Evolutionary conservation across 1,284 basidiomycete genomes (phyloP), one percentile per base, ranked within the genome.

Genomic region (Melampsora larici-populina): DNA sequence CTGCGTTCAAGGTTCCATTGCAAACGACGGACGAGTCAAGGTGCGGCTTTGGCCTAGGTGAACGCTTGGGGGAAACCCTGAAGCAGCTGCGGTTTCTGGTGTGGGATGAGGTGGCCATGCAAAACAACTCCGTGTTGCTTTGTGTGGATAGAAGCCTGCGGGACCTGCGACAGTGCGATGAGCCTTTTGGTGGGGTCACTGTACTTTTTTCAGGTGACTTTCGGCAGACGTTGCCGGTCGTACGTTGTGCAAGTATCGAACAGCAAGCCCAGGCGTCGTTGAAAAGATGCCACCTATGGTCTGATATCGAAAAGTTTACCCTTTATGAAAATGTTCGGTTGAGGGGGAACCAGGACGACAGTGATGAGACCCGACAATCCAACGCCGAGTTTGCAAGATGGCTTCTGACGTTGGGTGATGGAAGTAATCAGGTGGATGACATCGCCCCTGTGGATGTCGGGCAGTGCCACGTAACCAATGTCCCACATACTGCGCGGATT

Each of bases 141-240:
- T 36, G 24, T 58, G 21, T 29, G 3, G 26, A 29, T 58, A 3
- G n/a, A 58, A 8, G 1, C 0, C 33, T 62, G 9, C 7, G 55
- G 46, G 36, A 65, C 13, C n/a, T 63, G 18, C 26, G 7, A 21
- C 3, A 11, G 13, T 29, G n/a, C 36, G 7, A 18, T 8, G 18
- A 33, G 60, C 70, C 70, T 1, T 73, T 73, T 49, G 70, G 70
- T 0, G 70, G 70, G 13, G 48, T 62, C 18, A 5, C 33, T 15
- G 43, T 73, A 1, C 13, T 73, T 5, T 73, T 73, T 31, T n/a
- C 24, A 3, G 70, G 70, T 5, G 70, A 73, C 48, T 73, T 73
- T 17, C 33, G 70, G 17, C 70, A 64, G 63, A 73, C 29, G 3
- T 18, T 73, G 24, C 70, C 70, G n/a, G 60, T 73, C 0, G 70